phyloP scores from a whole-genome alignment of 78 protist species.

The Chrysochromulina parva region DNA sequence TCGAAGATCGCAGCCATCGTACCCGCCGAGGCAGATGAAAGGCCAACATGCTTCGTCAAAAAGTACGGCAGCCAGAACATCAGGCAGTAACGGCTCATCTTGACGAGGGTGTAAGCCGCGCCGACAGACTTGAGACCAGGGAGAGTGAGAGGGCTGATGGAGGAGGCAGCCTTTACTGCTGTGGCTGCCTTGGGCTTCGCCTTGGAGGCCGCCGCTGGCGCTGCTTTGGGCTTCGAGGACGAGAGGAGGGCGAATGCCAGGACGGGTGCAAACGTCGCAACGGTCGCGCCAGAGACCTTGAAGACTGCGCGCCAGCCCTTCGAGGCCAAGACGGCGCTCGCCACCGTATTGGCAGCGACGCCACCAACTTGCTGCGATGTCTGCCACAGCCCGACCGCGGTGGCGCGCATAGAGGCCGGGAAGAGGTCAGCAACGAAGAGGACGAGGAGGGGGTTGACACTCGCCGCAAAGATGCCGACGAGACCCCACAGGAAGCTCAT shows the following conservation, averaged over 20 bases:
- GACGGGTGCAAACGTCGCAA: not conserved
- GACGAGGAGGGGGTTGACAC: not conserved
- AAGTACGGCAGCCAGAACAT: slow-evolving; percentile 14
- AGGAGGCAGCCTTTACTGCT: not conserved
- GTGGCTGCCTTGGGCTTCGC: not conserved
- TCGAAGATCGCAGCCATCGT: too few species aligned
- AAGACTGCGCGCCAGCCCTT: slow-evolving; percentile 12
- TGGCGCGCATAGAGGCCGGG: not conserved
- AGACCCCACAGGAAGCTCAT: not conserved
- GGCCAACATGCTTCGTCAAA: not conserved
- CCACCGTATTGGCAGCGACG: not conserved
- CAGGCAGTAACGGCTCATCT: not conserved
- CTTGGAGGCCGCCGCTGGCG: not conserved
- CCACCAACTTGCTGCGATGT: not conserved
- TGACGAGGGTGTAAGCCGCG: not conserved
- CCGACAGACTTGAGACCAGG: not conserved
- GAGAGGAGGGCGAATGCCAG: not conserved
- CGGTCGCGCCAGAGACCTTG: not conserved
- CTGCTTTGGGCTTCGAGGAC: not conserved
- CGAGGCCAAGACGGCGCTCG: not conserved
- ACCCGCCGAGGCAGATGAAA: too few species aligned
- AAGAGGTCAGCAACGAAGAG: not conserved
- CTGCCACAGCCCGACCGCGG: not conserved
- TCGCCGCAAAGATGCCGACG: not conserved
- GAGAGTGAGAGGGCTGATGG: not conserved